Conservation (phyloP, 768 basidiomycete species). For the Gloeopeniophorella convolvens region DNA sequence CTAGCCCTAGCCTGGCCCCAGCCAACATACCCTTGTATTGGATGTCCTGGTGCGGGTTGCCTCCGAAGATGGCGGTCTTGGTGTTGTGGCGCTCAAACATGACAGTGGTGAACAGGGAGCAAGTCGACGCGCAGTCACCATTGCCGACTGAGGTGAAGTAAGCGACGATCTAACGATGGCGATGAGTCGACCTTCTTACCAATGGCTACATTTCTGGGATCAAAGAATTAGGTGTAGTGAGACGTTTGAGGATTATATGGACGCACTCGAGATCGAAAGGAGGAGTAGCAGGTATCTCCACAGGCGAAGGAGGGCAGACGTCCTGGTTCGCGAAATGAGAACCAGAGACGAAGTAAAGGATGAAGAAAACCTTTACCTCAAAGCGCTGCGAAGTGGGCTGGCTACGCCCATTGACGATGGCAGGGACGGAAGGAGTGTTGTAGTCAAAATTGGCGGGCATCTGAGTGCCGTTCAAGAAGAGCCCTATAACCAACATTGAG, state of each 20-base stretch:
- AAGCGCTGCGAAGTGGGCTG: conserved; percentile 31
- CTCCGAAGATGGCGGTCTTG: conserved; percentile 46
- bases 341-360: not conserved
- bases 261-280: conserved; percentile 16
- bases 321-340: conserved; percentile 26
- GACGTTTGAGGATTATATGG: not conserved
- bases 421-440: conserved; percentile 25
- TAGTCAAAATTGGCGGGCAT: conserved; percentile 27
- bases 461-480: conserved; percentile 29
- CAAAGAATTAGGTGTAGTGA: not conserved
- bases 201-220: conserved; percentile 12
- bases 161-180: not conserved
- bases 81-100: conserved; percentile 46
- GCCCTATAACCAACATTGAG: conserved; percentile 15
- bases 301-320: conserved; percentile 28
- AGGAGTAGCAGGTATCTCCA: conserved; percentile 1
- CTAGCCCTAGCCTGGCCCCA: not conserved
- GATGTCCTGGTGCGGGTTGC: conserved; percentile 39
- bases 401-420: conserved; percentile 26
- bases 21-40: conserved; percentile 37
- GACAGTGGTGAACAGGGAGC: conserved; percentile 48
- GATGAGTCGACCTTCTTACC: not conserved
- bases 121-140: conserved; percentile 44
- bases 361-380: conserved; percentile 22
- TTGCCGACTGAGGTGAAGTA: conserved; percentile 10